Evolutionary conservation across 2,329 filamentous ascomycete genomes (phyloP).

Genomic region (Didymella arachidicola): DNA sequence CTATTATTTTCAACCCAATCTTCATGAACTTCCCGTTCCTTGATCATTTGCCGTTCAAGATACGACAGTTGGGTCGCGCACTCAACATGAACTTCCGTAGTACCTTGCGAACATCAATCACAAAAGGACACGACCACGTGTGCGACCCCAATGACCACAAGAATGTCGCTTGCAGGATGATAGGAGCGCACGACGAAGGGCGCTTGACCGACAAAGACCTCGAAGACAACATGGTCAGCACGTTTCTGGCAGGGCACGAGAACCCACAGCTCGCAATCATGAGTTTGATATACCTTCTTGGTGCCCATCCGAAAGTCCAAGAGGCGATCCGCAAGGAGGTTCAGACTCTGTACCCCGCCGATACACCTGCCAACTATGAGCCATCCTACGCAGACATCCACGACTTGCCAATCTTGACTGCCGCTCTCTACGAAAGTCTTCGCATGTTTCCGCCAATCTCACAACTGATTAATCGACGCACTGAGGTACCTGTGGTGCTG

Average conservation of each 20-base stretch:
- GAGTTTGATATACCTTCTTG: conserved; percentile 38
- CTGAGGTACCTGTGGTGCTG: conserved; percentile 40
- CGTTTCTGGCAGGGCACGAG: conserved; percentile 40
- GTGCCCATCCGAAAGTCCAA: conserved; percentile 30
- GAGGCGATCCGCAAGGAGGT: conserved; percentile 33
- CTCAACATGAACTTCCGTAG: conserved; percentile 32
- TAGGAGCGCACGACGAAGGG: conserved; percentile 34
- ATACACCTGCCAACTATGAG: conserved; percentile 27
- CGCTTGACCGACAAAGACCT: conserved; percentile 35
- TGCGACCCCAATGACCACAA: conserved; percentile 32
- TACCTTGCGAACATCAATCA: conserved; percentile 31
- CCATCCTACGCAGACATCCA: conserved; percentile 38
- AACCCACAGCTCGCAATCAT: conserved; percentile 38
- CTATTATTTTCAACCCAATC: conserved; percentile 37
- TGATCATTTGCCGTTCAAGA: conserved; percentile 32
- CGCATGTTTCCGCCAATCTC: conserved; percentile 60
- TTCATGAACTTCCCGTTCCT: conserved; percentile 41
- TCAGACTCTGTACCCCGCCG: conserved; percentile 22
- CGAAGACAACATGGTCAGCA: conserved; percentile 38
- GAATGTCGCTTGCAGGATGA: conserved; percentile 32
- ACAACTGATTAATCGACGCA: conserved; percentile 58
- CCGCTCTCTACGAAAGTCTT: conserved; percentile 57
- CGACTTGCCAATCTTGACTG: conserved; percentile 54
- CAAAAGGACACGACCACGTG: conserved; percentile 34
- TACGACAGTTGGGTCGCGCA: conserved; percentile 29